Base-by-base conservation (phyloP, 179 eudicot genomes). In the Monotropa hypopitys region DNA sequence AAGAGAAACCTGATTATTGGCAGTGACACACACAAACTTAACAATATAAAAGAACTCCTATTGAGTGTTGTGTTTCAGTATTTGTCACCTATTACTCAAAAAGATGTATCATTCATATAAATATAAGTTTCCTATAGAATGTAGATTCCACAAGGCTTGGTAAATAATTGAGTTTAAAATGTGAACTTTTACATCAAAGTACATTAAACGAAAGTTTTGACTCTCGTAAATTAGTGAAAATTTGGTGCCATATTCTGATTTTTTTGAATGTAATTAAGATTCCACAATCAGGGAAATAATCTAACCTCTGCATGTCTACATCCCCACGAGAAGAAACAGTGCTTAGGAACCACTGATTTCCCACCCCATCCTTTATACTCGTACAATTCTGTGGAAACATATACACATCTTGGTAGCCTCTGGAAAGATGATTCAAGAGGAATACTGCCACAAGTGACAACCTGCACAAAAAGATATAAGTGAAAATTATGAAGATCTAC, bases 401-500 rank as follows among this genome's bases (percentile, higher is more conserved):
- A 95, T 49, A 91, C 98, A 83, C 99, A 95, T 84, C 99, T 87
- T 21, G 88, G 88, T 75, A 85, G 86, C 87, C 80, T 91, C 81
- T 91, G 95, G 83, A 95, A 95, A 51, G 99, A 95, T 68, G 99
- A 85, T 77, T 95, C 98, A 57, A 95, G 97, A 78, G 97, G 95
- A 78, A 91, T 87, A 80, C 98, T 95, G 63, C 99, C 99, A 81
- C 99, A 93, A 32, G 99, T 95, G 45, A 93, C 99, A 56, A 95
- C 92, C 99, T 95, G 77, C 79, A 89, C 35, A 78, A 83, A 10
- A 76, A 3, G 16, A 49, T 18, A 77, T 5, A 43, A 10, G 12
- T 16, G 53, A 30, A 7, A 43, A 30, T 26, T 59, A 65, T 15
- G 26, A 28, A 47, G 74, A 40, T 7, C 8, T 6, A 70, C 74